Conservation (phyloP, 2,329 filamentous ascomycete genomes). For the Epichloe hybrida region DNA sequence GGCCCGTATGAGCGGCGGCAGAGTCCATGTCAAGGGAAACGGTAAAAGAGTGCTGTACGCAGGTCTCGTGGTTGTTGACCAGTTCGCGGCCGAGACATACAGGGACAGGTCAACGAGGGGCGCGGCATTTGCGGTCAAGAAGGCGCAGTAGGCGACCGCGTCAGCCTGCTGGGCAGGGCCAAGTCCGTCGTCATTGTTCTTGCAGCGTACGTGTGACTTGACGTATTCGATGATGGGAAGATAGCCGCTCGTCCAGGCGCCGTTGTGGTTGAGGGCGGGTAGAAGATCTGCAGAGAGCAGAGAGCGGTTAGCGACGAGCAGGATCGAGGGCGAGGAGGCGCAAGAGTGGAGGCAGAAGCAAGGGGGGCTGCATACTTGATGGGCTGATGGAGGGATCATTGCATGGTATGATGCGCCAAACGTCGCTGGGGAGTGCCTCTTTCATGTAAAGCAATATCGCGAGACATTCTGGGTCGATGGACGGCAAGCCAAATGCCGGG, state of each 20-base stretch:
- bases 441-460: slow-evolving; percentile 68
- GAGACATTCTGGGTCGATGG: slow-evolving; percentile 82
- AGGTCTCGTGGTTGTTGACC: slow-evolving; percentile 60
- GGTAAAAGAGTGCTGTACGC: slow-evolving; percentile 68
- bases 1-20: slow-evolving; percentile 60
- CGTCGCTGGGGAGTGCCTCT: slow-evolving; percentile 41
- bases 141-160: slow-evolving; percentile 44
- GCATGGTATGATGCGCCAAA: slow-evolving; percentile 59
- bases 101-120: slow-evolving; percentile 74
- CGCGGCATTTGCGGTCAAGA: slow-evolving; percentile 61
- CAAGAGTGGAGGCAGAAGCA: not conserved
- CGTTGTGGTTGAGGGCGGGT: slow-evolving; percentile 38
- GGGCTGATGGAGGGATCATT: slow-evolving; percentile 61
- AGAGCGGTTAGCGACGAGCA: slow-evolving; percentile 9
- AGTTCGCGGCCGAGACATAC: slow-evolving; percentile 85
- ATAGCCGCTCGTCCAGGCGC: slow-evolving; percentile 46
- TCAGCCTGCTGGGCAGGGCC: slow-evolving; percentile 30
- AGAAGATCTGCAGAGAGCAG: slow-evolving; percentile 30
- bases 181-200: slow-evolving; percentile 27
- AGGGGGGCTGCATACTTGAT: slow-evolving; percentile 38
- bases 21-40: slow-evolving; percentile 79
- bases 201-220: slow-evolving; percentile 15
- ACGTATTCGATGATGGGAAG: slow-evolving; percentile 42
- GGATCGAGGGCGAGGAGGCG: not conserved
- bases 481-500: slow-evolving; percentile 75